A percentile compares a stretch with the other conserved stretches of the same genome.
phyloP scores from a whole-genome alignment of 2,329 filamentous ascomycete genomes.

The Trichophyton mentagrophytes region DNA sequence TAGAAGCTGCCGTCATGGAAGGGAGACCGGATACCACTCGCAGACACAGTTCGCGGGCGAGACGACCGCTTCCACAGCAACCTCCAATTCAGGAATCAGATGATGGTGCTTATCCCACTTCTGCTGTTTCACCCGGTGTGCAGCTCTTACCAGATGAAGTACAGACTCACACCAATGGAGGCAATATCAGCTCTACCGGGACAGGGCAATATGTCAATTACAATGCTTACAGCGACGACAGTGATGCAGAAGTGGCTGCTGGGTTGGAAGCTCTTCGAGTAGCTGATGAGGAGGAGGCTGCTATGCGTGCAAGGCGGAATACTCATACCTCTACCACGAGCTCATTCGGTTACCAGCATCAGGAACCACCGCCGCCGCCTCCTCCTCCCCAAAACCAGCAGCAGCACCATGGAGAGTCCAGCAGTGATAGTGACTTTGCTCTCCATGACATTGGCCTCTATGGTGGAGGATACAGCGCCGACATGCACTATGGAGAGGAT shows the following conservation, averaged over 20 bases:
- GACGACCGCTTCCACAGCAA: conserved; percentile 16
- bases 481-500: conserved; percentile 48
- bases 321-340: conserved; percentile 40
- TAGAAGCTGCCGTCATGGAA: conserved; percentile 41
- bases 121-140: conserved; percentile 19
- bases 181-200: conserved; percentile 34
- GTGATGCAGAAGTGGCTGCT: conserved; percentile 75
- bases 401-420: conserved; percentile 19
- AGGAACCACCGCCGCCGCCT: conserved; percentile 17
- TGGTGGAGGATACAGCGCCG: conserved; percentile 56
- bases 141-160: conserved; percentile 31
- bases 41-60: conserved; percentile 19
- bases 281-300: conserved; percentile 64
- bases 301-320: conserved; percentile 47
- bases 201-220: conserved; percentile 35
- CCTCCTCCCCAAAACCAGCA: conserved; percentile 7
- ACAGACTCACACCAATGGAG: conserved; percentile 39
- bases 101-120: conserved; percentile 13
- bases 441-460: conserved; percentile 61
- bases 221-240: conserved; percentile 53
- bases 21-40: conserved; percentile 17
- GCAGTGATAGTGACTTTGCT: conserved; percentile 61
- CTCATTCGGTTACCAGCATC: conserved; percentile 31
- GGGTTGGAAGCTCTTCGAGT: conserved; percentile 73
- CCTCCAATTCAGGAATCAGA: conserved; percentile 13